Conservation (phyloP, 192 early-diverging fungal genomes). For the Geranomyces michiganensis region DNA sequence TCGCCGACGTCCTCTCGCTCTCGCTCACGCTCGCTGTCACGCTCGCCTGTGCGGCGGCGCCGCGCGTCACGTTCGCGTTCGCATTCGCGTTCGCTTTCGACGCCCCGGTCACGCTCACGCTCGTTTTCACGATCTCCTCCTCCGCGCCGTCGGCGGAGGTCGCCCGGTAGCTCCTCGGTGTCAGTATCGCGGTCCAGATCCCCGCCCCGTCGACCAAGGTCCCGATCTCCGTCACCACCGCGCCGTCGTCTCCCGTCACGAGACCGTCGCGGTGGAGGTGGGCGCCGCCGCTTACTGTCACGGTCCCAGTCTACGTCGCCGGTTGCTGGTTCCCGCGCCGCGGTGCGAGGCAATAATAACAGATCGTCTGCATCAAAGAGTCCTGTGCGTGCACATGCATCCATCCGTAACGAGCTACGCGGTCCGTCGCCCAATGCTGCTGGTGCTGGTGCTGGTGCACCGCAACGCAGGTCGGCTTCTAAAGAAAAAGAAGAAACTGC, state of each 20-base stretch:
- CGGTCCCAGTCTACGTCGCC: not conserved
- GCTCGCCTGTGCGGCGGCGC: not conserved
- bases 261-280: not conserved
- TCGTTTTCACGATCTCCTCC: not conserved
- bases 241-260: too few species aligned
- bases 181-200: not conserved
- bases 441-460: too few species aligned
- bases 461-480: too few species aligned
- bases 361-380: not conserved
- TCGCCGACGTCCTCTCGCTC: not conserved
- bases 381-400: too few species aligned
- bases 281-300: not conserved
- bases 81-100: not conserved
- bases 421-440: too few species aligned
- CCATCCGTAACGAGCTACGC: too few species aligned
- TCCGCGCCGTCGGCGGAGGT: not conserved
- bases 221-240: not conserved
- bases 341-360: not conserved
- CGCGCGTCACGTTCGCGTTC: not conserved
- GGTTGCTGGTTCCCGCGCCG: not conserved
- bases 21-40: not conserved
- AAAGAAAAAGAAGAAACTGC: too few species aligned
- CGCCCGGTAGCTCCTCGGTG: not conserved
- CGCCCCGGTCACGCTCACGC: not conserved
- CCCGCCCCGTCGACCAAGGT: too few species aligned